phyloP scores from a whole-genome alignment of 2,329 filamentous ascomycete species.

The Phaeomoniella chlamydospora region DNA sequence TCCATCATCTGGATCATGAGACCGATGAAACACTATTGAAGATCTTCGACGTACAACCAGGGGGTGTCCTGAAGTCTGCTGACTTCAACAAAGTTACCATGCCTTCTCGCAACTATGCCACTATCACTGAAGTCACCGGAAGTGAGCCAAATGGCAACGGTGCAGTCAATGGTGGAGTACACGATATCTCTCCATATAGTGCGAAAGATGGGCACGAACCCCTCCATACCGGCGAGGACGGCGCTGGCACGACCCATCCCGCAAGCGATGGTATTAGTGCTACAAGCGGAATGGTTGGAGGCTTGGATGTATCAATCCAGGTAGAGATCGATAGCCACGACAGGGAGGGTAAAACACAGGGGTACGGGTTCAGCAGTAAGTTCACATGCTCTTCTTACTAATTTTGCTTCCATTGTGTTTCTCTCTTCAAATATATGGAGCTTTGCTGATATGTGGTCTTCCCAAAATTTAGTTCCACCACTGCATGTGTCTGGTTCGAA shows the following conservation, averaged over 20 bases:
- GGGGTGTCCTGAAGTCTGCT: constrained; percentile 46
- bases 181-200: constrained; percentile 2
- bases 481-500: too few relatives aligned
- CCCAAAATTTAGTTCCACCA: too few relatives aligned
- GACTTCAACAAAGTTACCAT: constrained; percentile 75
- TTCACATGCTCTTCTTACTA: constrained; percentile 6
- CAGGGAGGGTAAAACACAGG: constrained; percentile 24
- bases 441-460: too few relatives aligned
- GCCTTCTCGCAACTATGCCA: constrained; percentile 51
- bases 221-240: constrained; percentile 62
- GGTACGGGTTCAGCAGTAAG: constrained; percentile 34
- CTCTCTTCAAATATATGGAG: too few relatives aligned
- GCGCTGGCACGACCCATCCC: constrained; percentile 63
- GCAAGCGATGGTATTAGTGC: constrained; percentile 41
- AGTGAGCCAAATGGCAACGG: constrained; percentile 10
- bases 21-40: constrained; percentile 51
- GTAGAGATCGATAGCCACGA: constrained; percentile 32
- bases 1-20: constrained; percentile 47
- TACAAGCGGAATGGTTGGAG: constrained; percentile 21
- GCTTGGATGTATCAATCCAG: constrained; percentile 28
- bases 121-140: constrained; percentile 37
- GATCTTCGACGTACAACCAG: constrained; percentile 48
- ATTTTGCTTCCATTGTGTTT: too few relatives aligned
- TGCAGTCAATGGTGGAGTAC: constrained; percentile 7
- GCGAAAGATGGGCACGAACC: constrained; percentile 53